A percentile compares a stretch with the other conserved stretches of the same genome.
phyloP scores from a whole-genome alignment of 169 alveolate genomes.

The Plasmodium malariae region DNA sequence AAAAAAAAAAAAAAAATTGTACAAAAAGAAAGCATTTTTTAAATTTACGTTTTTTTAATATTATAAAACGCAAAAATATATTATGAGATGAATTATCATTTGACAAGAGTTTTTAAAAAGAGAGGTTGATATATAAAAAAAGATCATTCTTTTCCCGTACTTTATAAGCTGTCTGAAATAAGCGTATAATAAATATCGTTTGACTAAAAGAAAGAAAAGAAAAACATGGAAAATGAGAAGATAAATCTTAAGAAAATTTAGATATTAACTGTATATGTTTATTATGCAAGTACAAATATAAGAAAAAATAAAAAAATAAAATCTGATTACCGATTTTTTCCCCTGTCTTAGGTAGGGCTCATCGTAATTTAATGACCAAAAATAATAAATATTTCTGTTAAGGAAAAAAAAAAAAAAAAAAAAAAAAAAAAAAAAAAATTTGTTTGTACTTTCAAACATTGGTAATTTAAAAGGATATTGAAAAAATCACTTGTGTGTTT shows the following conservation, averaged over 20 bases:
- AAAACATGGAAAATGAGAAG: neutral
- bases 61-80: neutral
- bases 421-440: slow-evolving; percentile 7
- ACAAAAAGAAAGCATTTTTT: neutral
- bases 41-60: neutral
- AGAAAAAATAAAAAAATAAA: no score
- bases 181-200: slow-evolving; percentile 24
- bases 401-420: neutral
- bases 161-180: slow-evolving; percentile 17
- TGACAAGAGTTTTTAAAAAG: neutral
- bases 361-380: slow-evolving; percentile 75
- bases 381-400: slow-evolving; percentile 53
- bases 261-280: neutral
- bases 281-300: neutral
- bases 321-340: slow-evolving; percentile 25
- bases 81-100: neutral
- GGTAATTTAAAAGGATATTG: neutral
- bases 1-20: neutral
- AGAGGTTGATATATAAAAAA: no score
- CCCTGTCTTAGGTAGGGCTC: slow-evolving; percentile 51
- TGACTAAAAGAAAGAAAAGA: slow-evolving; percentile 19
- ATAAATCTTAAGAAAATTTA: neutral
- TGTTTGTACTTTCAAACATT: neutral
- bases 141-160: neutral
- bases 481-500: neutral